A percentile compares a stretch with the other conserved stretches of the same genome.
Evolutionary conservation across 1,284 basidiomycete species (phyloP).

Genomic region (Tylopilus orsonianus): DNA sequence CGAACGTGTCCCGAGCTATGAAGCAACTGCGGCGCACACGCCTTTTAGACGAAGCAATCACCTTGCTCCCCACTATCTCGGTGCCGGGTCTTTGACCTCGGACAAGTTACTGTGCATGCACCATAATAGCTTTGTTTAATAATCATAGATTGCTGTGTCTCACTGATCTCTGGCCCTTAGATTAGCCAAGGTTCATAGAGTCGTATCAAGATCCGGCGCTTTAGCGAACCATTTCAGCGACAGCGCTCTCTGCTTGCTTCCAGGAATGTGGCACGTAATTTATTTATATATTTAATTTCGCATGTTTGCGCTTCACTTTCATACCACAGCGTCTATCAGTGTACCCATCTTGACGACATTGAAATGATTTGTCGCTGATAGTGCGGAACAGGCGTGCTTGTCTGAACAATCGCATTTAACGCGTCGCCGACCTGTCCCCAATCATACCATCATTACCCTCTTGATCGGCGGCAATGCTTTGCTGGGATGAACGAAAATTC

Average conservation of each 20-base stretch:
- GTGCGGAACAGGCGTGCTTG: conserved; percentile 18
- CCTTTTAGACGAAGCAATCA: conserved; percentile 5
- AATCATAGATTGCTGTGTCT: conserved; percentile 14
- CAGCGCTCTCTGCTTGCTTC: conserved; percentile 5
- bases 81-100: conserved; percentile 24
- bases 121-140: conserved; percentile 18
- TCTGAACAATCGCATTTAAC: conserved; percentile 20
- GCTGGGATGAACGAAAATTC: conserved; percentile 11
- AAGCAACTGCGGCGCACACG: conserved; percentile 9
- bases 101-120: conserved; percentile 11
- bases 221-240: conserved; percentile 12
- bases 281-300: conserved; percentile 18
- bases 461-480: conserved; percentile 29
- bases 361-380: conserved; percentile 24
- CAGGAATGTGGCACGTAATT: conserved; percentile 10
- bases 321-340: conserved; percentile 19
- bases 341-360: conserved; percentile 12
- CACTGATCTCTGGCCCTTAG: conserved; percentile 15
- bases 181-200: conserved; percentile 13
- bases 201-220: conserved; percentile 8
- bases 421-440: conserved; percentile 32
- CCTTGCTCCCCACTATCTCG: conserved; percentile 20
- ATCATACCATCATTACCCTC: conserved; percentile 22
- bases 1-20: conserved; percentile 11
- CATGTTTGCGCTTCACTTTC: conserved; percentile 10